These are phyloP conservation scores for Clonostachys rhizophaga DNA, from an alignment of 2,329 filamentous ascomycete species.

Conservation along the genomic window DNA sequence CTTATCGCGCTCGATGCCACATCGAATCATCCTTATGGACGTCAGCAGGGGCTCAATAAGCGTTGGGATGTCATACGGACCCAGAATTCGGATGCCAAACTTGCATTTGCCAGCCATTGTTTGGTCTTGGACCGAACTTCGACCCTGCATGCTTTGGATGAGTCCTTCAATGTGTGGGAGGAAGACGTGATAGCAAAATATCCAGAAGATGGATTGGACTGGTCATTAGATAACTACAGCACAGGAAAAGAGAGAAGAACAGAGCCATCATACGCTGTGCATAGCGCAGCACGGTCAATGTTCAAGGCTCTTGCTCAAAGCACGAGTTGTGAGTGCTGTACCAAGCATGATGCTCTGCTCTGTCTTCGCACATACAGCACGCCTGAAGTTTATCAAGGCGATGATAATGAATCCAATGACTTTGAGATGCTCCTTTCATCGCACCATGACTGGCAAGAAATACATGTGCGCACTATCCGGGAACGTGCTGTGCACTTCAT, in stretches of 20 bases:
- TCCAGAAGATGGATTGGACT: neutral
- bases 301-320: neutral
- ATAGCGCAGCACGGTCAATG: neutral
- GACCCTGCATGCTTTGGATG: neutral
- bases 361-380: constrained; percentile 1
- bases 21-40: too few relatives aligned
- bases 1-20: too few relatives aligned
- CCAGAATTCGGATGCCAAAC: neutral
- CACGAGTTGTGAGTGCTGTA: too few relatives aligned
- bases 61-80: too few relatives aligned
- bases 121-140: neutral
- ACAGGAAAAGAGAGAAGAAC: neutral
- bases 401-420: neutral
- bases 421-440: constrained; percentile 3
- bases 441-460: constrained; percentile 3
- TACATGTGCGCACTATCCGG: neutral
- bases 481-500: too few relatives aligned
- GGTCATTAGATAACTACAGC: neutral
- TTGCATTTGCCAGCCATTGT: neutral
- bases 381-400: neutral
- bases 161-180: neutral
- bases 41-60: too few relatives aligned
- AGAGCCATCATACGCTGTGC: neutral
- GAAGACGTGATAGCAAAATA: neutral
- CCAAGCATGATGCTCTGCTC: neutral